Percentiles rank a stretch among this genome's conserved stretches.
These are phyloP conservation scores for Glycine latifolia DNA, from an alignment of 306 rosid genomes.

Conservation along the genomic window DNA sequence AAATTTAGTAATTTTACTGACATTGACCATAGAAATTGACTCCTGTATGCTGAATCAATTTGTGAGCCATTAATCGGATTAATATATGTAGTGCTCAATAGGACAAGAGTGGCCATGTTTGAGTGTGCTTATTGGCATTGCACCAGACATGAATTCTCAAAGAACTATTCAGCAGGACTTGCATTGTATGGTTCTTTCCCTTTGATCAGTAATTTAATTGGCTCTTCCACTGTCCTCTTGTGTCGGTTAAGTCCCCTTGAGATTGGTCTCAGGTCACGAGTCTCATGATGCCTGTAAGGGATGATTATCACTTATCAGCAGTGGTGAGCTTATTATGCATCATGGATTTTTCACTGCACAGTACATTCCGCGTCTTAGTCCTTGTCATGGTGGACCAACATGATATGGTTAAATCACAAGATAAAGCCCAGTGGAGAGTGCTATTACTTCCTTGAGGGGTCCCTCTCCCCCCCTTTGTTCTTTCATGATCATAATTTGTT, in stretches of 20 bases:
- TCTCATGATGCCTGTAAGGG: slow-evolving; percentile 30
- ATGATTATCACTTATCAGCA: slow-evolving; percentile 8
- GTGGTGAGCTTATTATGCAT: slow-evolving; percentile 43
- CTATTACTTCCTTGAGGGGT: slow-evolving; percentile 17
- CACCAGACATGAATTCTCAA: slow-evolving; percentile 50
- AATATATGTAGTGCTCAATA: background rate
- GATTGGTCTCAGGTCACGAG: slow-evolving; percentile 36
- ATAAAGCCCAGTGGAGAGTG: slow-evolving; percentile 38
- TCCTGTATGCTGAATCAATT: slow-evolving; percentile 9
- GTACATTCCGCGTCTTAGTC: slow-evolving; percentile 36
- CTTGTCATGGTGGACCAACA: slow-evolving; percentile 58
- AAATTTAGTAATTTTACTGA: slow-evolving; percentile 23
- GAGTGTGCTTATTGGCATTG: slow-evolving; percentile 37
- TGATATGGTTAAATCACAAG: slow-evolving; percentile 22
- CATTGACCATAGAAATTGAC: slow-evolving; percentile 36
- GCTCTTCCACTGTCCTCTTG: slow-evolving; percentile 39
- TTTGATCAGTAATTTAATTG: slow-evolving; percentile 4
- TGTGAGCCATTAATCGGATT: background rate
- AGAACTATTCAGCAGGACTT: slow-evolving; percentile 38
- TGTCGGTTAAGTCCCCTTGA: slow-evolving; percentile 33
- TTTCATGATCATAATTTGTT: slow-evolving; percentile 23
- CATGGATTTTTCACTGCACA: slow-evolving; percentile 33
- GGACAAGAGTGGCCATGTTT: slow-evolving; percentile 37
- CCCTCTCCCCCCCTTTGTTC: slow-evolving; percentile 29
- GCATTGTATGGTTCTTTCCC: slow-evolving; percentile 15